Percentiles rank a stretch among this genome's conserved stretches.
Evolutionary conservation across 495 filamentous ascomycete species (phyloP).

Genomic region (Jackrogersella multiformis): DNA sequence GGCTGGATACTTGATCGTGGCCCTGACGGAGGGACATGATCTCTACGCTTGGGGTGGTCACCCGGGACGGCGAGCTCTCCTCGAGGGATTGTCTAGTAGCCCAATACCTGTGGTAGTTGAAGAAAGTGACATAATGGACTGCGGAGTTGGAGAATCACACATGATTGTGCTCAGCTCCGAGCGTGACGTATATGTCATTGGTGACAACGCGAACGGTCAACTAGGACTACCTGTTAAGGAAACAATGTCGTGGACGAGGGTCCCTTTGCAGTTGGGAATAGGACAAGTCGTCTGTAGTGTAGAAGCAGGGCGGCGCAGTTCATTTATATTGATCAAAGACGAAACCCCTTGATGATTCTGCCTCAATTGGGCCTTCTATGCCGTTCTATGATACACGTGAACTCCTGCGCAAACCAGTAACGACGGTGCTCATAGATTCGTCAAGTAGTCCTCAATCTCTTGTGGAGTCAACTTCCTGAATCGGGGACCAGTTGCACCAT

Average conservation of each 20-base stretch:
- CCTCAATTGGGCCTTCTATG: constrained; percentile 50
- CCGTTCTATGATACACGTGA: constrained; percentile 54
- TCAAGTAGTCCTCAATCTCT: constrained; percentile 99
- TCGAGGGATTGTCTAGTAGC: constrained; percentile 39
- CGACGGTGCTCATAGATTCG: constrained; percentile 78
- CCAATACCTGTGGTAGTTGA: constrained; percentile 51
- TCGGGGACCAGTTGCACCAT: constrained; percentile 86
- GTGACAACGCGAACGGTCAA: constrained; percentile 67
- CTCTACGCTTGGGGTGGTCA: constrained; percentile 71
- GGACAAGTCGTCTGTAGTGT: constrained; percentile 49
- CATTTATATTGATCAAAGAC: constrained; percentile 52
- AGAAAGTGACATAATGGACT: constrained; percentile 59
- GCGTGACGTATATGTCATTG: constrained; percentile 64
- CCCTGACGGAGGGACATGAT: constrained; percentile 65
- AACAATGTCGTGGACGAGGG: constrained; percentile 45
- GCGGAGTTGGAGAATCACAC: constrained; percentile 67
- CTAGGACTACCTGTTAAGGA: constrained; percentile 54
- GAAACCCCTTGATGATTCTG: constrained; percentile 33
- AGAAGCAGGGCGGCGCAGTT: constrained; percentile 57
- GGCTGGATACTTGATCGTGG: constrained; percentile 65
- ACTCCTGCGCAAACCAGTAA: constrained; percentile 34
- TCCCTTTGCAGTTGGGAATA: constrained; percentile 43
- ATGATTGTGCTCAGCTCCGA: constrained; percentile 62
- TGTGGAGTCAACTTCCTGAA: constrained; percentile 96
- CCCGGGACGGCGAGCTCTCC: constrained; percentile 28